Conservation (phyloP, 768 basidiomycete genomes). For the Trametes maxima region DNA sequence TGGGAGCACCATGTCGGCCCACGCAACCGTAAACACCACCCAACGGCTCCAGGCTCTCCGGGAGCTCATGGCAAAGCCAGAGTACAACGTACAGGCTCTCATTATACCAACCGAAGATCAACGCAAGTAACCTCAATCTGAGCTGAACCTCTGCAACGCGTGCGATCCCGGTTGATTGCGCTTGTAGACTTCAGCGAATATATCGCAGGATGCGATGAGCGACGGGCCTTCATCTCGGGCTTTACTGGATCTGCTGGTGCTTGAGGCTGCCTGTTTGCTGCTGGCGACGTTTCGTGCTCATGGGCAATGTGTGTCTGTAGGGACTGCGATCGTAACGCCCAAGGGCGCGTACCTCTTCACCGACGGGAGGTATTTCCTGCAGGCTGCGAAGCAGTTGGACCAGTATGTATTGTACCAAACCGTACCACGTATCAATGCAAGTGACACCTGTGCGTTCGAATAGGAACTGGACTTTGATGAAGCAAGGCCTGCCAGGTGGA, state of each 20-base stretch:
- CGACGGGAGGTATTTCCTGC: slow-evolving; percentile 93
- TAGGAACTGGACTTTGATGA: slow-evolving; percentile 94
- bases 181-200: slow-evolving; percentile 87
- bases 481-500: slow-evolving; percentile 79
- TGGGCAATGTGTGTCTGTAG: not conserved
- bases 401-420: slow-evolving; percentile 45
- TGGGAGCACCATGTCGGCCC: slow-evolving; percentile 39
- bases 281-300: not conserved
- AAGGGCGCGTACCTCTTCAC: slow-evolving; percentile 85
- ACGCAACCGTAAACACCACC: slow-evolving; percentile 59
- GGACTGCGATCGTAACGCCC: slow-evolving; percentile 75
- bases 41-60: slow-evolving; percentile 64
- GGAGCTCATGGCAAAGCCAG: slow-evolving; percentile 63
- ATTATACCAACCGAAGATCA: slow-evolving; percentile 93
- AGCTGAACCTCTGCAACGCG: not conserved
- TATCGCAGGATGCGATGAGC: slow-evolving; percentile 78
- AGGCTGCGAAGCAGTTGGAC: slow-evolving; percentile 90
- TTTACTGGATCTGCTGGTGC: slow-evolving; percentile 93
- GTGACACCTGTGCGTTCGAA: not conserved
- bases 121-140: slow-evolving; percentile 52
- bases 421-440: not conserved
- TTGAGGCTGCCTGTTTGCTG: slow-evolving; percentile 15
- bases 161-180: not conserved
- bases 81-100: slow-evolving; percentile 64
- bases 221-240: slow-evolving; percentile 87